Base-by-base conservation (phyloP, 768 basidiomycete species). In the Boletus pseudo-olivaceus region DNA sequence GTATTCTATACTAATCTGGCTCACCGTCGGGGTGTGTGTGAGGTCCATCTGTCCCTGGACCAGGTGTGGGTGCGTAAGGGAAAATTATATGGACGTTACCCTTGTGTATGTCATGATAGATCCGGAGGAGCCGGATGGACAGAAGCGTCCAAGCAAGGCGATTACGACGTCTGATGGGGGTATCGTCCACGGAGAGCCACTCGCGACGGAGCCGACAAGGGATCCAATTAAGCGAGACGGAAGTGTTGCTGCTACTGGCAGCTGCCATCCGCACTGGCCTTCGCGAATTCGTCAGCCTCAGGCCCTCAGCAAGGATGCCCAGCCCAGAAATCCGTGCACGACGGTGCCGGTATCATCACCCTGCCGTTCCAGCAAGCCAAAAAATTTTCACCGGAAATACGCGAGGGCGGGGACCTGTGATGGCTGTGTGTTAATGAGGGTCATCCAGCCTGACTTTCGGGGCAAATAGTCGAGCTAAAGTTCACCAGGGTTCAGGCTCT, bases 331-430 rank as follows among this genome's bases (percentile, higher is more conserved):
- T 60, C 42, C 41, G 30, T 48, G 32, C 40, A 53, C 55, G 47
- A 53, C 50, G 32, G 56, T 53, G 50, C 54, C 54, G 58, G 48
- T 53, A 54, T 47, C 33, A 11, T 10, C 37, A 54, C 56, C 55
- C 61, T 65, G 57, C 61, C 62, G 59, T 57, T 59, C 54, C 49
- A 44, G 56, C 56, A 54, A 46, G 41, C 54, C 61, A 59, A 63
- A 70, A 71, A 69, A 62, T 15, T 71, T 71, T 70, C 65, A 61
- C 53, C 69, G 71, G 69, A 59, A 64, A 72, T 71, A 72, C 64
- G 69, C 69, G 69, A 72, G 53, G 63, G 69, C 69, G 69, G 69
- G 69, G 69, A 71, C 69, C 69, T 71, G 60, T 56, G 65, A 71
- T 61, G 69, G 69, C 69, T 71, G 69, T 71, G 69, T 71, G 67